Evolutionary conservation across 805 yeast species (phyloP), one percentile per base, ranked within the genome.

Genomic region (Wilhelminamyces savonicus): DNA sequence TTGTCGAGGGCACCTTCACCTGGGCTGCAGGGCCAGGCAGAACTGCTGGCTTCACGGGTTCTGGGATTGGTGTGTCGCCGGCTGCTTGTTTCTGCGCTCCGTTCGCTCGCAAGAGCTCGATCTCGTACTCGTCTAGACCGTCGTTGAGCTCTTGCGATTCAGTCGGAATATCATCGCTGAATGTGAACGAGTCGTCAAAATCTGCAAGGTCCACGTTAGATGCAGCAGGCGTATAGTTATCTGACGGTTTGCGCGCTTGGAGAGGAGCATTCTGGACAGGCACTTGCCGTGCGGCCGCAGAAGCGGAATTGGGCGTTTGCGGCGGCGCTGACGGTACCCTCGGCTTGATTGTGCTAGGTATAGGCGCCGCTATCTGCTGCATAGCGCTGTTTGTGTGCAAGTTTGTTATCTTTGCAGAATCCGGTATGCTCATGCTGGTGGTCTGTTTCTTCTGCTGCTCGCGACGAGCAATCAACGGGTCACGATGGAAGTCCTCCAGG

Each of bases 151-250:
- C 50, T n/a, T n/a, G n/a, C n/a, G n/a, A n/a, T 4, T 48, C 58
- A n/a, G 34, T 53, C 24, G 38, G 46, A 17, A 56, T 32, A 28
- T 62, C 68, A 34, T 64, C 70, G 27, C 68, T 61, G 36, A 64
- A 64, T 11, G 48, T 39, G 29, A 61, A 61, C 22, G 64, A 60
- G 21, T 59, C 69, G 32, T 63, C 68, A 27, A 61, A 54, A 24
- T 58, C 66, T n/a, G 48, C 56, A 3, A 45, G 32, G 13, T 44
- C 51, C 20, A 23, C 27, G 4, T 36, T 31, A 9, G 16, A 18
- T 11, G 13, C 11, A 13, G 21, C 28, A 4, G 28, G 17, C 17
- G 30, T 11, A n/a, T n/a, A n/a, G n/a, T n/a, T n/a, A n/a, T n/a
- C n/a, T n/a, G n/a, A n/a, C n/a, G n/a, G n/a, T n/a, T n/a, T n/a